phyloP scores from a whole-genome alignment of 768 basidiomycete species.

The Omphalotus guepiniiformis region DNA sequence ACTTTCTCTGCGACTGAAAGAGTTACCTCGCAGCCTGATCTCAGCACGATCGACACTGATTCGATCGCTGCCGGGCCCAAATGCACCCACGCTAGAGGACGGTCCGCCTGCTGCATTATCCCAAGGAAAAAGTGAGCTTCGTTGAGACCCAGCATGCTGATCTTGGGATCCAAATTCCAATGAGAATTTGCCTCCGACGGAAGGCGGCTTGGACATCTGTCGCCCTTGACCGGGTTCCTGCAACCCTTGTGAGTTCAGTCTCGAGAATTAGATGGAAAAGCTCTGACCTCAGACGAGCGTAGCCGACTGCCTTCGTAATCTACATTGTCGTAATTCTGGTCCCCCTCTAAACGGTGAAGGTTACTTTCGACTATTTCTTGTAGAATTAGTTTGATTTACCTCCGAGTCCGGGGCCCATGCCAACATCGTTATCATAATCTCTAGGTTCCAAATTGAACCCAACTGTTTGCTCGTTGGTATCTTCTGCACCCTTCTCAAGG shows the following conservation, averaged over 20 bases:
- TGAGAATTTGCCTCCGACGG: constrained; percentile 47
- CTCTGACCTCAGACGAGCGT: constrained; percentile 55
- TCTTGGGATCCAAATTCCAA: constrained; percentile 34
- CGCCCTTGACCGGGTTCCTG: constrained; percentile 88
- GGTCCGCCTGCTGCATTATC: constrained; percentile 64
- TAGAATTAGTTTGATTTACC: background rate
- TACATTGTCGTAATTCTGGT: background rate
- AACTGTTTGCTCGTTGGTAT: constrained; percentile 4
- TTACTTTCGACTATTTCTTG: constrained; percentile 1
- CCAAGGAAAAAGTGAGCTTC: constrained; percentile 77
- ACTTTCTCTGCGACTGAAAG: constrained; percentile 51
- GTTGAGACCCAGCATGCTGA: constrained; percentile 50
- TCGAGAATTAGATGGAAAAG: background rate
- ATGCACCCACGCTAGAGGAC: constrained; percentile 50
- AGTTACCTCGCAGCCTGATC: constrained; percentile 49
- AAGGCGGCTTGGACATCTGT: constrained; percentile 55
- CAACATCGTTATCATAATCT: constrained; percentile 13
- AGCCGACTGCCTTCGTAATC: constrained; percentile 6
- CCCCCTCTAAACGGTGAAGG: background rate
- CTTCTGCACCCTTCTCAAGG: constrained; percentile 11
- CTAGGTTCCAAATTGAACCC: constrained; percentile 11
- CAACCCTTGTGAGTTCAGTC: background rate
- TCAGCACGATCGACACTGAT: constrained; percentile 51
- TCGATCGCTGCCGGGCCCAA: constrained; percentile 39
- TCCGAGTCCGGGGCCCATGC: background rate